phyloP scores from a whole-genome alignment of 805 yeast species.

The Brettanomyces naardenensis region DNA sequence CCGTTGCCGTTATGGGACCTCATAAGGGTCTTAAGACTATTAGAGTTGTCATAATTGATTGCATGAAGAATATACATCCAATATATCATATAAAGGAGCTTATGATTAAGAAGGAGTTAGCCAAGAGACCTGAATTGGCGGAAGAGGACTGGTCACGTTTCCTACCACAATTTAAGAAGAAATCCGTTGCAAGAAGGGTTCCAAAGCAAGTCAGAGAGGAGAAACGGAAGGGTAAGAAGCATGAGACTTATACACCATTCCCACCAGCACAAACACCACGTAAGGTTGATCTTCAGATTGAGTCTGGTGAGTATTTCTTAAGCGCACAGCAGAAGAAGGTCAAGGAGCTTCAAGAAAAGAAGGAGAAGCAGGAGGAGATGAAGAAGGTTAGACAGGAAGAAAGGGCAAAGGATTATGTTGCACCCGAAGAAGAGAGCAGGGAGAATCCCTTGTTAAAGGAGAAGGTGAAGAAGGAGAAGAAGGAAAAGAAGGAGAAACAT shows the following conservation, averaged over 20 bases:
- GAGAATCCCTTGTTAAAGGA: constrained; percentile 28
- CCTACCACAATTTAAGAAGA: constrained; percentile 92
- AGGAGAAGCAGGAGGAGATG: constrained; percentile 67
- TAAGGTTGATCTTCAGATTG: constrained; percentile 94
- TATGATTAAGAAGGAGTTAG: constrained; percentile 93
- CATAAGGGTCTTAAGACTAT: constrained; percentile 86
- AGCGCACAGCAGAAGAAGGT: constrained; percentile 75
- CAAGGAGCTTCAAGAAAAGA: constrained; percentile 66
- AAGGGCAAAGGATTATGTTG: constrained; percentile 69
- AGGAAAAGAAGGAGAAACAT: constrained; percentile 7
- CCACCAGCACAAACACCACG: constrained; percentile 97
- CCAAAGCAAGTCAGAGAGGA: constrained; percentile 57
- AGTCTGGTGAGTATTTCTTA: constrained; percentile 96
- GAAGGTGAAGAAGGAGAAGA: constrained; percentile 22
- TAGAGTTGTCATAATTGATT: constrained; percentile 92
- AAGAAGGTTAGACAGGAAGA: constrained; percentile 59
- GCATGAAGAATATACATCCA: constrained; percentile 97
- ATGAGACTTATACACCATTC: constrained; percentile 87
- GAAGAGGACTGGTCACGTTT: constrained; percentile 96
- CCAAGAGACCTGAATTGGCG: constrained; percentile 91
- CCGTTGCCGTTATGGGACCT: constrained; percentile 96
- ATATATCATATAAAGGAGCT: constrained; percentile 94
- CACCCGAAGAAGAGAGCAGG: constrained; percentile 64
- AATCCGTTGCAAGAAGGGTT: constrained; percentile 90
- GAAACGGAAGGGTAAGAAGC: constrained; percentile 31